A percentile compares a stretch with the other conserved stretches of the same genome.
These are phyloP conservation scores for Chrysanthemum lavandulifolium DNA, from an alignment of 129 eudicot genomes.

Conservation along the genomic window DNA sequence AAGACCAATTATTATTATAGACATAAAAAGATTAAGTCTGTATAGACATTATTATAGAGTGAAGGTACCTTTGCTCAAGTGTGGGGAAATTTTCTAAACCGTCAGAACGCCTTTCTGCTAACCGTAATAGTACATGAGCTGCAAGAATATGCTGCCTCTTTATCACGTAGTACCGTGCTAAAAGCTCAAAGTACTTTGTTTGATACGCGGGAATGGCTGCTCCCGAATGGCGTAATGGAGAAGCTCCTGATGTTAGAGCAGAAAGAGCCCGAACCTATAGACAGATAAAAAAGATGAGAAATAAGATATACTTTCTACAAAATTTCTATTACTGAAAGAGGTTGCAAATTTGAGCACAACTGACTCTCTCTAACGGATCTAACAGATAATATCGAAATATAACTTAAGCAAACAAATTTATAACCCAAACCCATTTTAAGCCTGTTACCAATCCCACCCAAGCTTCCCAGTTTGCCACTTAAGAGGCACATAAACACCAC, in stretches of 20 bases:
- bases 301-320: neutral
- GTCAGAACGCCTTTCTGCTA: constrained; percentile 81
- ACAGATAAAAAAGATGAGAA: constrained; percentile 5
- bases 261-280: constrained; percentile 47
- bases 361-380: neutral
- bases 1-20: neutral
- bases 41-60: neutral
- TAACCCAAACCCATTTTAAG: neutral
- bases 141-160: constrained; percentile 95
- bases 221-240: constrained; percentile 55
- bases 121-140: constrained; percentile 78
- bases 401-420: too few relatives aligned
- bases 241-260: constrained; percentile 38
- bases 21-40: neutral
- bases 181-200: constrained; percentile 86
- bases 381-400: neutral
- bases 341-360: neutral
- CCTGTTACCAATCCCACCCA: neutral
- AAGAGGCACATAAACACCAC: constrained; percentile 5
- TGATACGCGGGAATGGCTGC: constrained; percentile 50
- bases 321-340: neutral
- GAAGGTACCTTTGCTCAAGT: constrained; percentile 70
- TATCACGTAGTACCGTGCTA: constrained; percentile 88
- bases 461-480: constrained; percentile 1
- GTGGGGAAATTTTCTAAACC: constrained; percentile 57